Evolutionary conservation across 257 asterid genomes (phyloP).

Genomic region (Marsdenia floribunda): DNA sequence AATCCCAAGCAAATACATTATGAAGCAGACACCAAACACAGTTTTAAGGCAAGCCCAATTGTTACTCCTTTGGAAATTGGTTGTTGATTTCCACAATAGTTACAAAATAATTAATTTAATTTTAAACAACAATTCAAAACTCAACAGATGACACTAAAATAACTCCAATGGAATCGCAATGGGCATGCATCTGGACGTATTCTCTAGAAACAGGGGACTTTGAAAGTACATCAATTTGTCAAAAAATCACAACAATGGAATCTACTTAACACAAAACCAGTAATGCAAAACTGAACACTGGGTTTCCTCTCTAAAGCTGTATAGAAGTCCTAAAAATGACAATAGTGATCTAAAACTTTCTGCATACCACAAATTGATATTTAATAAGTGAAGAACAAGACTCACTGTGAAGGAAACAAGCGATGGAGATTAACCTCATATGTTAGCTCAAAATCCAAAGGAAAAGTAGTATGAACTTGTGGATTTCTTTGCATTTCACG

Average conservation of each 20-base stretch:
- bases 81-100: background rate
- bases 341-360: background rate
- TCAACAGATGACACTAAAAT: background rate
- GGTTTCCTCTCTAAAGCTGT: background rate
- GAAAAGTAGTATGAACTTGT: no score
- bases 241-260: background rate
- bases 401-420: no score
- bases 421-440: background rate
- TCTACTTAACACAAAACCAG: background rate
- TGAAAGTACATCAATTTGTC: background rate
- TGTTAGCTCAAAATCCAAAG: background rate
- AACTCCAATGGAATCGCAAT: background rate
- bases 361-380: background rate
- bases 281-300: background rate
- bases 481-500: background rate
- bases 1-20: background rate
- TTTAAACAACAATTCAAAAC: background rate
- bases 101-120: background rate
- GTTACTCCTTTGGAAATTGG: background rate
- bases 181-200: background rate
- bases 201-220: background rate
- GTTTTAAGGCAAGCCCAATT: background rate
- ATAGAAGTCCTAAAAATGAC: background rate
- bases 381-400: no score
- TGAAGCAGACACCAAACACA: background rate